Evolutionary conservation across 2,329 filamentous ascomycete genomes (phyloP), one percentile per base, ranked within the genome.

Genomic region (Tolypocladium sp.): DNA sequence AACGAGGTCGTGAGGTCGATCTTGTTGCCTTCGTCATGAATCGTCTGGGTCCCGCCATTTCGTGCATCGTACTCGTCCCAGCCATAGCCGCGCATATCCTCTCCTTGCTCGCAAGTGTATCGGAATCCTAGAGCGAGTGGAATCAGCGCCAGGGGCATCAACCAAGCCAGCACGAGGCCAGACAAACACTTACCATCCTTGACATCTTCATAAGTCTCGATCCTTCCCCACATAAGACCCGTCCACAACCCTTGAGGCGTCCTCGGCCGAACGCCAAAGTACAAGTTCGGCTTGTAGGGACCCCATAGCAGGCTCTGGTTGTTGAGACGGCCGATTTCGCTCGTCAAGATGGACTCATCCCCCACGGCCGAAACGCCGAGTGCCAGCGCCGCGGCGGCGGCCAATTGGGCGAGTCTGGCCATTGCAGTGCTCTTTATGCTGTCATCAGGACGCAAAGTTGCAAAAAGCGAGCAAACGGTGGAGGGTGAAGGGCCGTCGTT

Each of bases 1-100:
- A 97, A 97, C 57, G 91, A 90, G 51, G 93, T 97, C 10, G 90
- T 95, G 63, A 99, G 83, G 75, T 97, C 92, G 64, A 99, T 82
- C 59, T 83, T 84, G 75, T 99, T 99, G 55, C 84, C 88, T 58
- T 87, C 86, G 72, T 99, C 94, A 70, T 95, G 91, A 61, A 99
- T 93, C 0, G 89, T 90, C 74, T 99, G 91, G 27, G 90, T 81
- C 59, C 94, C 94, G 62, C 94, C 94, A 59, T 82, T 88, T 60
- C 94, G 83, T 27, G 92, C 87, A 74, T 99, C 94, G 73, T 95
- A 99, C 71, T 96, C 91, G 68, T 97, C 92, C 94, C 94, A 99
- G 62, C 94, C 94, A 73, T 99, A 99, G 59, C 93, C 93, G 55
- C 86, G 89, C 82, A 99, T 96, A 64, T 89, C 89, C 71, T 95